A percentile compares a stretch with the other conserved stretches of the same genome.
phyloP scores from a whole-genome alignment of 805 yeast species.

The Starmerella etchellsii region DNA sequence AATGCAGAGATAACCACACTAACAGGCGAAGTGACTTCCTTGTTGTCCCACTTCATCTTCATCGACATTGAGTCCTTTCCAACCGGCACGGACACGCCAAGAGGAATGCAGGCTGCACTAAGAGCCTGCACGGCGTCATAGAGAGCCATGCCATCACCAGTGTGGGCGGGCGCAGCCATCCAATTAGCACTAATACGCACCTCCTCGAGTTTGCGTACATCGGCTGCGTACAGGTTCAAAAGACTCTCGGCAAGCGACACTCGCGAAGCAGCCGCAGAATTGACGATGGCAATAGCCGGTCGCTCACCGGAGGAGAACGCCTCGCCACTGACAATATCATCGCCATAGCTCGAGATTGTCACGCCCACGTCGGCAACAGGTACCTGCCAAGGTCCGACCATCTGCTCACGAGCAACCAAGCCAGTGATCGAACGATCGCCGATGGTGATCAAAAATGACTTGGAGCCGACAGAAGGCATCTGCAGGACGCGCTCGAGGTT shows the following conservation, averaged over 20 bases:
- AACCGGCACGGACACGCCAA: conserved; percentile 88
- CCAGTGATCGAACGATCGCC: conserved; percentile 99
- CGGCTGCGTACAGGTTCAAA: conserved; percentile 79
- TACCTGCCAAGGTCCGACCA: conserved; percentile 99
- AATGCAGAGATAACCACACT: conserved; percentile 85
- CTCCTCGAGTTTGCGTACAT: conserved; percentile 57
- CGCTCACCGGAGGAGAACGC: conserved; percentile 96
- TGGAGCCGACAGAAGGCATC: conserved; percentile 90
- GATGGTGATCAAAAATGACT: conserved; percentile 88
- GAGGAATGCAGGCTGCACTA: conserved; percentile 88
- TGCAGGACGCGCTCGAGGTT: conserved; percentile 73
- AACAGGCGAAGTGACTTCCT: conserved; percentile 91
- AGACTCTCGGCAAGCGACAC: conserved; percentile 92
- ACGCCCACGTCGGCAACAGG: conserved; percentile 99
- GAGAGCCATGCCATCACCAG: conserved; percentile 87
- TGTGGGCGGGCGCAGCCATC: conserved; percentile 96
- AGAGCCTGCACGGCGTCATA: conserved; percentile 96
- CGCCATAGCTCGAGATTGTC: conserved; percentile 80
- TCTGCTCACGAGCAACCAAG: conserved; percentile 89
- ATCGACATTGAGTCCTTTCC: conserved; percentile 99
- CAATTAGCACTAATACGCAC: conserved; percentile 92
- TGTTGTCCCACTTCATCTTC: conserved; percentile 87
- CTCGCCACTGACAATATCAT: conserved; percentile 75
- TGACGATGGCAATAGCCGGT: conserved; percentile 77
- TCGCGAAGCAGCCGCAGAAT: conserved; percentile 84